Percentiles rank a stretch among this genome's conserved stretches.
Evolutionary conservation across 2,329 filamentous ascomycete species (phyloP).

Genomic region (Bisporella sp.): DNA sequence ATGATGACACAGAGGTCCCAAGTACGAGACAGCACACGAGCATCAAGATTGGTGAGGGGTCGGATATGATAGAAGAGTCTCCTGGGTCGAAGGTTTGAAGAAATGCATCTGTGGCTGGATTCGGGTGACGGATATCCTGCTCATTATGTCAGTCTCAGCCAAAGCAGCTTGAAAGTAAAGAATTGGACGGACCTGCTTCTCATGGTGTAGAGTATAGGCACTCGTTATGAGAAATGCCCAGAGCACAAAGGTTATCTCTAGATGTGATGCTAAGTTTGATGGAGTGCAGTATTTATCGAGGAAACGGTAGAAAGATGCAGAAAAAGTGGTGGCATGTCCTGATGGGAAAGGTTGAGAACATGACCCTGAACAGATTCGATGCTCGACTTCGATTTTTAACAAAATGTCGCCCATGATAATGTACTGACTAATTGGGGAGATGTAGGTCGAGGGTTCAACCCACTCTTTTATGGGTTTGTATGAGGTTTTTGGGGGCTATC

Average conservation of each 20-base stretch:
- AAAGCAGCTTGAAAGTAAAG: neutral
- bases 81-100: constrained; percentile 8
- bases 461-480: too few species aligned
- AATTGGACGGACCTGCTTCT: constrained; percentile 10
- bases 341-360: too few species aligned
- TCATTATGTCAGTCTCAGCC: neutral
- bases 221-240: constrained; percentile 17
- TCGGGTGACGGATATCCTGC: neutral
- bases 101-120: neutral
- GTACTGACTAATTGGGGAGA: too few species aligned
- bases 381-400: too few species aligned
- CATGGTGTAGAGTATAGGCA: constrained; percentile 22
- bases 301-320: too few species aligned
- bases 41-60: constrained; percentile 28
- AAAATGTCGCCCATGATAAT: too few species aligned
- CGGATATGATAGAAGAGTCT: constrained; percentile 4
- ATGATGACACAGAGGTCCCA: constrained; percentile 31
- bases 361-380: too few species aligned
- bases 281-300: constrained; percentile 2
- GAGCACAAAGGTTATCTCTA: constrained; percentile 16
- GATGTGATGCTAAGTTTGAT: constrained; percentile 13
- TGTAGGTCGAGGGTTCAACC: too few species aligned
- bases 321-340: too few species aligned
- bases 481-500: too few species aligned
- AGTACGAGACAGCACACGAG: constrained; percentile 29